Evolutionary conservation across 2,329 filamentous ascomycete genomes (phyloP), one percentile per base, ranked within the genome.

Genomic region (Sporothrix sp.): DNA sequence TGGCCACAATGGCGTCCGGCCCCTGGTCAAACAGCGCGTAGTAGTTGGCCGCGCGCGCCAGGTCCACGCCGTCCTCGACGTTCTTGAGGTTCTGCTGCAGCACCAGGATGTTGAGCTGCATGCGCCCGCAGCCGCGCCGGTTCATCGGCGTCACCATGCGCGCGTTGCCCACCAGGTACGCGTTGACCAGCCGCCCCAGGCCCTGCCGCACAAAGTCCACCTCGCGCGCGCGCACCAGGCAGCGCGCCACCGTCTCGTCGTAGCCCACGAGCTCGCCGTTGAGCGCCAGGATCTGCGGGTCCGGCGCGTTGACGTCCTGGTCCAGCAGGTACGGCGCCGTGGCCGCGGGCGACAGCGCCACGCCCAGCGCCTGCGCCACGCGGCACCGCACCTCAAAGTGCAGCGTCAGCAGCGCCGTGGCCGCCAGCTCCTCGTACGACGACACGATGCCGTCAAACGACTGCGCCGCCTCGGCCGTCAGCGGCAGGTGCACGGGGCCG

Each of bases 11-110:
- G 9, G 72, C 76, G 43, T 86, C 82, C 0, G 81, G 71, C 0
- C 85, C 85, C 39, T 71, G 68, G 38, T 76, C 75, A 60, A 86
- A 88, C 33, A 91, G 65, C 18, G 76, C 74, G 61, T 82, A 90
- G 68, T 85, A 91, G 52, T 78, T 74, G 18, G 79, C 75, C 1
- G 83, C 78, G 32, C 78, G 71, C 4, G 73, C 72, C 25, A 91
- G 71, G 51, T 78, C 74, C 3, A 86, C 82, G 8, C 76, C 77
- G 2, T 78, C 73, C 65, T 93, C 88, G 48, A 98, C 83, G 58
- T 95, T 95, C 71, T 95, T 95, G 50, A 98, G 79, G 61, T 95
- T 96, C 64, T 98, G 93, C 68, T 97, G 91, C 47, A 98, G 72
- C 36, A 98, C 93, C 21, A 96, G 76, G 44, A 96, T 88, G 64